Base-by-base conservation (phyloP, 2,329 filamentous ascomycete genomes). In the Allantophomopsis lycopodina region DNA sequence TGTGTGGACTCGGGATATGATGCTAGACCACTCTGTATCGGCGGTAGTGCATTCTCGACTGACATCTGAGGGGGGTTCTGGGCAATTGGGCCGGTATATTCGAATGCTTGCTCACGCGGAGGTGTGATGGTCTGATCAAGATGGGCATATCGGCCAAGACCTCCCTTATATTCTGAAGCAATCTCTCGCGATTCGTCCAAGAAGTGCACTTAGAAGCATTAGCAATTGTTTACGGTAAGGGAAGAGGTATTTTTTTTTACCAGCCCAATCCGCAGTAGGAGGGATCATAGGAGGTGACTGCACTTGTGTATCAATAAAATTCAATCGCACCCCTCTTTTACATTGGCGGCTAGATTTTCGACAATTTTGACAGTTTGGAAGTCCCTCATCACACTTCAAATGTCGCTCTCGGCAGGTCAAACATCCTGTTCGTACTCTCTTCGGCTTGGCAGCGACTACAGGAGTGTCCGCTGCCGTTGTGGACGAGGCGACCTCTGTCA, bases 101-200 rank as follows among this genome's bases (percentile, higher is more conserved):
- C 50, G 7, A 44, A 20, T 5, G 36, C 35, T n/a, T 40, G 38
- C 15, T 56, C 53, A 38, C 43, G 44, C 31, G 52, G 53, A 43
- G 54, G 54, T 4, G 54, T 55, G 28, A 50, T 47, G 5, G 45
- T 48, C 37, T 61, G 60, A 40, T 66, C 66, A 21, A 74, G 55
- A 5, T 66, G 66, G 17, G 77, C 69, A 59, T 95, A 95, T 45
- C 76, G 76, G 47, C 76, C 73, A 17, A 79, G 62, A 0, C 89
- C 89, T 4, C 85, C 87, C 39, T 74, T 69, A 57, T 96, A 96
- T 56, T 94, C 87, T 1, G 83, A 89, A 6, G 89, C 89, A 57
- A 95, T 93, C 36, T 83, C 71, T 21, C 87, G 73, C 16, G 88
- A 95, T 55, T 96, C 87, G 55, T 95, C 89, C 51, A 82, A 71